Evolutionary conservation across 345 rosid genomes (phyloP).

Genomic region (Fremontodendron californicum): DNA sequence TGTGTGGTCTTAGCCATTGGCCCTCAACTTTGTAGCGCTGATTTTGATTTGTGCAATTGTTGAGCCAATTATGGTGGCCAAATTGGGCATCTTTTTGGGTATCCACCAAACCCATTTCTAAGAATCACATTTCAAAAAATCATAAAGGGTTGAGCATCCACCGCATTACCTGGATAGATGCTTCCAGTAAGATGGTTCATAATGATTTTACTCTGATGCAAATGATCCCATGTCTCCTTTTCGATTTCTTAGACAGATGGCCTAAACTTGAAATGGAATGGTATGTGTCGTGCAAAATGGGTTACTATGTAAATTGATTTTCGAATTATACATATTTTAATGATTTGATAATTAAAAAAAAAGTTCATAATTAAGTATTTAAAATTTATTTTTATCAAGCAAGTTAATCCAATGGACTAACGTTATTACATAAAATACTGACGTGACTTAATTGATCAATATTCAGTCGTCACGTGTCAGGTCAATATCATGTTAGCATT

Average conservation of each 20-base stretch:
- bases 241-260: neutral
- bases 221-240: neutral
- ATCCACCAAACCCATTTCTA: conserved; percentile 15
- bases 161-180: neutral
- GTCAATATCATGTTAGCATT: no score
- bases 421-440: no score
- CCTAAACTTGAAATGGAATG: neutral
- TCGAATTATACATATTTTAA: no score
- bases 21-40: conserved; percentile 11
- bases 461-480: no score
- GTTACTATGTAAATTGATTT: no score
- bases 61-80: conserved; percentile 17
- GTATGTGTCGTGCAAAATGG: no score
- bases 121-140: no score
- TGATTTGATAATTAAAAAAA: no score
- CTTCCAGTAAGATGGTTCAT: neutral
- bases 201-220: neutral
- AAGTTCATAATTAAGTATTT: no score
- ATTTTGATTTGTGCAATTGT: conserved; percentile 17
- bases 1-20: conserved; percentile 4
- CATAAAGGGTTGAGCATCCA: neutral
- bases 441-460: no score
- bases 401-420: no score
- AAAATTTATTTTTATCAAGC: no score
- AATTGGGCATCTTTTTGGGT: conserved; percentile 9